A percentile compares a stretch with the other conserved stretches of the same genome.
Conservation (phyloP, 179 eudicot species). For the Spergularia azorica region DNA sequence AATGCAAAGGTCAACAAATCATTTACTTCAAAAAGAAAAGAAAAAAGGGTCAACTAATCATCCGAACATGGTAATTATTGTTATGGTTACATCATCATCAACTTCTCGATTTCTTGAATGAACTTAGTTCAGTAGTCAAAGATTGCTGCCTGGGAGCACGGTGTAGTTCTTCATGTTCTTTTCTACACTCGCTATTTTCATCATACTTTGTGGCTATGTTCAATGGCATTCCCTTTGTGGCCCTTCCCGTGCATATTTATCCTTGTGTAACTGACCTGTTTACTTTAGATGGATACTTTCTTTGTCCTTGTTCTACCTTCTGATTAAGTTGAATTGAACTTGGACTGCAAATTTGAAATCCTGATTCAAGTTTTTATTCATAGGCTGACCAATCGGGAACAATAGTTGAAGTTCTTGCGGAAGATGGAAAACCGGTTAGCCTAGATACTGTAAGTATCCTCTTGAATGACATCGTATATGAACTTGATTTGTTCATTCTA, state of each 20-base stretch:
- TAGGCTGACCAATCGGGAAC: constrained; percentile 86
- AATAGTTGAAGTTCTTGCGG: constrained; percentile 59
- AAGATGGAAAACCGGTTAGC: constrained; percentile 78
- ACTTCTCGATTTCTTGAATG: background rate
- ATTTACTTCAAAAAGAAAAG: too few species aligned
- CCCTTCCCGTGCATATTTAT: background rate
- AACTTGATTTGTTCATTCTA: constrained; percentile 7
- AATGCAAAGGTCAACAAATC: too few species aligned
- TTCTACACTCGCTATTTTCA: background rate
- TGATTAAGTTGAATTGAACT: background rate
- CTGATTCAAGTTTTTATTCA: background rate
- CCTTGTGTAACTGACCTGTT: background rate
- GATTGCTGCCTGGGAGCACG: background rate
- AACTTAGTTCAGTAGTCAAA: background rate
- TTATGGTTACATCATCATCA: background rate
- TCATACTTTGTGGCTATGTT: background rate
- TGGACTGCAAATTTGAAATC: constrained; percentile 3
- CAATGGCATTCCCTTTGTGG: background rate
- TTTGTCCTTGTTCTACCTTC: background rate
- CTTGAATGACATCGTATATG: background rate
- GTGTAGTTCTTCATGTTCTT: background rate
- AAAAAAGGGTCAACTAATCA: background rate
- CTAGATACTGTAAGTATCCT: constrained; percentile 60
- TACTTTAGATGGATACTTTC: background rate
- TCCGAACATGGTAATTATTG: background rate